Conservation (phyloP, 2,329 filamentous ascomycete genomes). For the Claviceps africana region DNA sequence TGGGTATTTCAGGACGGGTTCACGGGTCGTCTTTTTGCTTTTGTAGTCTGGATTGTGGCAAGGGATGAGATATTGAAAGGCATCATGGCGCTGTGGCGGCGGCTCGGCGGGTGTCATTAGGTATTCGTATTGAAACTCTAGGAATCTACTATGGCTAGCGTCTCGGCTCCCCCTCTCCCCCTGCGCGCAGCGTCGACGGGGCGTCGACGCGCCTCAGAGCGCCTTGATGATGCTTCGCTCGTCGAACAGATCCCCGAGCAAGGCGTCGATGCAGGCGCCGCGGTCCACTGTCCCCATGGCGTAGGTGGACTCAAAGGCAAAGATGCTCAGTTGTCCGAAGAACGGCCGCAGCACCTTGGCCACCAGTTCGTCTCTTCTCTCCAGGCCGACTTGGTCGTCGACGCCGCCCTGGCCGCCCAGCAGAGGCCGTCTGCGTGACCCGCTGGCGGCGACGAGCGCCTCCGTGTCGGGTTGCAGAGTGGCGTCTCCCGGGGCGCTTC, state of each 20-base stretch:
- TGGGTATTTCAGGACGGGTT: too few species aligned
- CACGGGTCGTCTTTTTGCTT: too few species aligned
- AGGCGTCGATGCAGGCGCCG: conserved; percentile 45
- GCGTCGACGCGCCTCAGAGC: too few species aligned
- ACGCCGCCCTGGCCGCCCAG: conserved; percentile 40
- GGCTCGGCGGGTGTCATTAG: too few species aligned
- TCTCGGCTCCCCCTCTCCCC: too few species aligned
- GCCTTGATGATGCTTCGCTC: conserved; percentile 55
- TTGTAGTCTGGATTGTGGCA: too few species aligned
- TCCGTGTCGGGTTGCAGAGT: conserved; percentile 22
- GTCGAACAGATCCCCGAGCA: conserved; percentile 67
- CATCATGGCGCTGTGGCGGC: too few species aligned
- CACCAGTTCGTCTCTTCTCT: conserved; percentile 54
- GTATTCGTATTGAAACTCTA: too few species aligned
- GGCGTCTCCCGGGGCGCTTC: conserved; percentile 24
- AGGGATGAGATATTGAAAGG: too few species aligned
- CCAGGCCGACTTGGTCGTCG: conserved; percentile 40
- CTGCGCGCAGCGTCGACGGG: too few species aligned
- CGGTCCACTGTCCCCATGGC: conserved; percentile 60
- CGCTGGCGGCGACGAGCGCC: conserved; percentile 21
- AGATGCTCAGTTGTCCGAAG: conserved; percentile 83
- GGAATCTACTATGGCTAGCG: too few species aligned
- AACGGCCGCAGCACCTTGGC: conserved; percentile 73
- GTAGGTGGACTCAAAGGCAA: conserved; percentile 85
- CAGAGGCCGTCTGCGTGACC: conserved; percentile 31